These are phyloP conservation scores for Colletotrichum sp. DNA, from an alignment of 2,329 filamentous ascomycete genomes.

Conservation along the genomic window DNA sequence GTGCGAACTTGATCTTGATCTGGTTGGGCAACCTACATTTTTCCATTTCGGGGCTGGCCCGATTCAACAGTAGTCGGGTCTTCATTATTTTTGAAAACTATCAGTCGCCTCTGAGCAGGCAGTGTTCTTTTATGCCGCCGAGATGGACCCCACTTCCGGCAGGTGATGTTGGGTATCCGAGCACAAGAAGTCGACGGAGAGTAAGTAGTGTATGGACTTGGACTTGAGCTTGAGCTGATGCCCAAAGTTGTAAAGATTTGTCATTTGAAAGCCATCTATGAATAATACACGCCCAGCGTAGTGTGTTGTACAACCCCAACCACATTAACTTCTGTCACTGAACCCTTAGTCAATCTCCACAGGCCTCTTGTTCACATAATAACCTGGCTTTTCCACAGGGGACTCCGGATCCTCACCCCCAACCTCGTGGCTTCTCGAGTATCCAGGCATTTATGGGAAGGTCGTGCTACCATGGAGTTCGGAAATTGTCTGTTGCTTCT, in stretches of 20 bases:
- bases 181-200: accelerated
- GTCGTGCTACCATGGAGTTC: background rate
- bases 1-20: too few species aligned
- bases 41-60: too few species aligned
- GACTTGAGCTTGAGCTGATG: background rate
- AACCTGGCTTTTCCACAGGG: background rate
- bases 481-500: background rate
- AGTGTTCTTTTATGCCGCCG: background rate
- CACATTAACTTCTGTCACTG: background rate
- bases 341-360: background rate
- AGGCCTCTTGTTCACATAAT: background rate
- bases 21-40: too few species aligned
- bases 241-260: accelerated
- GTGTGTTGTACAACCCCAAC: background rate
- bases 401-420: background rate
- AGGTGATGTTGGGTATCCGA: background rate
- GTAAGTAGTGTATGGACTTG: background rate
- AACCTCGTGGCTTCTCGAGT: background rate
- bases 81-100: too few species aligned
- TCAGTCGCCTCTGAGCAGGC: background rate
- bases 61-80: too few species aligned
- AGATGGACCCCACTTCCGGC: background rate
- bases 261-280: accelerated
- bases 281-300: accelerated
- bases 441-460: background rate